Evolutionary conservation across 2,329 filamentous ascomycete genomes (phyloP).

Genomic region (Gaeumannomyces tritici): DNA sequence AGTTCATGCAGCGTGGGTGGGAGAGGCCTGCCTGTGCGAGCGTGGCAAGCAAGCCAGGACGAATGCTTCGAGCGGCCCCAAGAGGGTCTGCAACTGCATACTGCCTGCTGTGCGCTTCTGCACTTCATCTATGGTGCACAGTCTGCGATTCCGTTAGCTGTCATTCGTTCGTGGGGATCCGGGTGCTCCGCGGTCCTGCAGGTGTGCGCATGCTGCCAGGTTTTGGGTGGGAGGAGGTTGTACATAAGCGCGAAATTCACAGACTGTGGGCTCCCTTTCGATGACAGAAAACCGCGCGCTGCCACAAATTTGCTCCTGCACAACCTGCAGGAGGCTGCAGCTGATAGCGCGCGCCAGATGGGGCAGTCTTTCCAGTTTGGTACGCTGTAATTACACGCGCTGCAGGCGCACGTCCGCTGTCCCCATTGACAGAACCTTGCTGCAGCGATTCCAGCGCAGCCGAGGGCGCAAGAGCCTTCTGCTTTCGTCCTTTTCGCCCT

Average conservation of each 20-base stretch:
- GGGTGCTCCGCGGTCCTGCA: neutral
- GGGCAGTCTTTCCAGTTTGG: neutral
- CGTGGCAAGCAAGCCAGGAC: neutral
- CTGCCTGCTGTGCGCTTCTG: neutral
- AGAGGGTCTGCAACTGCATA: neutral
- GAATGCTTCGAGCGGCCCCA: neutral
- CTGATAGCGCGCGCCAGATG: neutral
- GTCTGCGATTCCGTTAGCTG: neutral
- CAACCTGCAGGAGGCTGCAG: neutral
- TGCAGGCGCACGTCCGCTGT: neutral
- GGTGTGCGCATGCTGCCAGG: too few relatives aligned
- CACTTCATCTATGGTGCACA: neutral
- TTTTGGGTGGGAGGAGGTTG: too few relatives aligned
- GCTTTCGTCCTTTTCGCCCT: neutral
- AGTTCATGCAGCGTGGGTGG: neutral
- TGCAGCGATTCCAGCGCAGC: neutral
- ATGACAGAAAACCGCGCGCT: neutral
- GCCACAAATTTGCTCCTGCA: neutral
- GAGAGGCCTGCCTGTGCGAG: neutral
- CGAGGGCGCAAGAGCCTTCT: neutral
- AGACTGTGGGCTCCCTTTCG: neutral
- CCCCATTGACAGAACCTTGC: neutral
- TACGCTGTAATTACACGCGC: neutral
- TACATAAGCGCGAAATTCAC: neutral
- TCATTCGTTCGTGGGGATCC: neutral